Percentiles rank a stretch among this genome's conserved stretches.
These are phyloP conservation scores for Arthrobotrys sinensis DNA, from an alignment of 2,329 filamentous ascomycete genomes.

Conservation along the genomic window DNA sequence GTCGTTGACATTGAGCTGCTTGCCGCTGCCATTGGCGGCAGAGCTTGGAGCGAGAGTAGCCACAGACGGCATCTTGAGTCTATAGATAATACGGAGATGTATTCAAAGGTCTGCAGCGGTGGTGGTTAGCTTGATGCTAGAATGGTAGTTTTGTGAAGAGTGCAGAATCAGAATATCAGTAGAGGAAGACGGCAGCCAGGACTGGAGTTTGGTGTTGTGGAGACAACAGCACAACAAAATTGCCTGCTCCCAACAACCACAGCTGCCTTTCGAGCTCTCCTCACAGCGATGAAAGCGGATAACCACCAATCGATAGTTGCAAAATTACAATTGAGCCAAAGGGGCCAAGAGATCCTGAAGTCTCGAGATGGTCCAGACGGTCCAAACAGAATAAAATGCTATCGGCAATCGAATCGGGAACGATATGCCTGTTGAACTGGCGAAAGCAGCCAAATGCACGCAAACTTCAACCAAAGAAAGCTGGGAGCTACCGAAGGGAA, in stretches of 20 bases:
- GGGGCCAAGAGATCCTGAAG: neutral
- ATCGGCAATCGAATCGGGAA: constrained; percentile 27
- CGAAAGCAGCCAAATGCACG: constrained; percentile 51
- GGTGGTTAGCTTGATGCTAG: constrained; percentile 23
- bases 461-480: constrained; percentile 42
- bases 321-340: constrained; percentile 10
- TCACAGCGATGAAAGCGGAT: neutral
- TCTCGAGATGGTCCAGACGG: neutral
- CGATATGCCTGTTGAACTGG: constrained; percentile 21
- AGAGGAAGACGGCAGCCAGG: constrained; percentile 71
- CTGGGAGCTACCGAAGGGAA: constrained; percentile 18
- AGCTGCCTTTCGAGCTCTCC: neutral
- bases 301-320: neutral
- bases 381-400: constrained; percentile 10
- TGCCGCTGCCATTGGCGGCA: constrained; percentile 64
- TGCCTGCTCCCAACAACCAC: constrained; percentile 44
- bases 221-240: constrained; percentile 55
- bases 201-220: constrained; percentile 63
- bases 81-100: constrained; percentile 3
- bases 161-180: constrained; percentile 1
- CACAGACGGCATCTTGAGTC: constrained; percentile 52
- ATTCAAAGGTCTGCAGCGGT: constrained; percentile 29
- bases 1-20: constrained; percentile 84
- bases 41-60: constrained; percentile 62
- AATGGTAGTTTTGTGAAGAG: constrained; percentile 11